phyloP scores from a whole-genome alignment of 768 basidiomycete species.

The Naganishia onofrii region DNA sequence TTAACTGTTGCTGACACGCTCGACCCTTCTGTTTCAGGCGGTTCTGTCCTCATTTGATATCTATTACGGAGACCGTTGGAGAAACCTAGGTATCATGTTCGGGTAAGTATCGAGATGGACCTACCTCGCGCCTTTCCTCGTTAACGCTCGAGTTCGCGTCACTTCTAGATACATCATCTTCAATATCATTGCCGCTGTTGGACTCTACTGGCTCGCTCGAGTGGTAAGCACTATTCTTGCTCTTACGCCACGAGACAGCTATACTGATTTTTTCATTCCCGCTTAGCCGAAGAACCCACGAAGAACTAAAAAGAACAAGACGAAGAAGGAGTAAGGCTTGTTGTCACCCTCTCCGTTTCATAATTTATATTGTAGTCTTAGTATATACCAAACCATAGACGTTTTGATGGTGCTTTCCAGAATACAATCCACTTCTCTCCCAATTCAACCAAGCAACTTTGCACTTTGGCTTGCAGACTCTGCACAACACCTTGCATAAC shows the following conservation, averaged over 20 bases:
- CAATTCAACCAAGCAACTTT: too few species aligned
- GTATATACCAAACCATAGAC: background rate
- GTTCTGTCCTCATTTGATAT: background rate
- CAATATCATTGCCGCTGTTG: slow-evolving; percentile 36
- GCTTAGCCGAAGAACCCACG: slow-evolving; percentile 19
- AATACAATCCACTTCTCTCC: too few species aligned
- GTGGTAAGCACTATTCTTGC: slow-evolving; percentile 18
- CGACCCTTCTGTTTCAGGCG: background rate
- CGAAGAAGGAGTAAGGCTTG: slow-evolving; percentile 15
- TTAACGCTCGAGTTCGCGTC: background rate
- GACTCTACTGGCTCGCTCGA: slow-evolving; percentile 31
- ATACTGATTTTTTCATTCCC: background rate
- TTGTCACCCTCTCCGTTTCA: background rate
- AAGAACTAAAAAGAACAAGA: slow-evolving; percentile 22
- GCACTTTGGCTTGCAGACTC: too few species aligned
- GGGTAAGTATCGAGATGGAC: background rate
- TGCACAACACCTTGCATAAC: too few species aligned
- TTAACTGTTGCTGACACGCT: too few species aligned
- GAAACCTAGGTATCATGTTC: slow-evolving; percentile 17
- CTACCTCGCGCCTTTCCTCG: background rate
- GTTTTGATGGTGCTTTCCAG: background rate
- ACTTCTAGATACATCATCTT: slow-evolving; percentile 45
- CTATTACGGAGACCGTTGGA: slow-evolving; percentile 14
- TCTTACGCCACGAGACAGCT: background rate
- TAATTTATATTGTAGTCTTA: background rate